Conservation (phyloP, 2,329 filamentous ascomycete species). For the Spiromastix sp. region DNA sequence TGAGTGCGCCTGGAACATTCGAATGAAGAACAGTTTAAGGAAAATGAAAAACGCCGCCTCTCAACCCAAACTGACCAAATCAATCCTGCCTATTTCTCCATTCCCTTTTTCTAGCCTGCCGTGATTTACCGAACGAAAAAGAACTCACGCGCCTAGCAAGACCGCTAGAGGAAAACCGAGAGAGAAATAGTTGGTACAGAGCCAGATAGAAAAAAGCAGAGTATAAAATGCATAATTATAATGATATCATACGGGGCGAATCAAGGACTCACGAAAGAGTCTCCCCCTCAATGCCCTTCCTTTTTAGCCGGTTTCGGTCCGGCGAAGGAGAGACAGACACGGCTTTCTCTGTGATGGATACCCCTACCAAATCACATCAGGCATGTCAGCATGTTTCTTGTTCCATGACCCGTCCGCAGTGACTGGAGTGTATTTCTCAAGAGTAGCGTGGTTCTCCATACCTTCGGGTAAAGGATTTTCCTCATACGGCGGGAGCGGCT, state of each 20-base stretch:
- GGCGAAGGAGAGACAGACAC: conserved; percentile 8
- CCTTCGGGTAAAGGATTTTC: background rate
- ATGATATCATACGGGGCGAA: background rate
- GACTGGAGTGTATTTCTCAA: background rate
- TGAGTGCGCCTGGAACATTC: no score
- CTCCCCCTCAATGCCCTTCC: conserved; percentile 19
- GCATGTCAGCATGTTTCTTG: conserved; percentile 15
- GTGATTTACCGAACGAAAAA: no score
- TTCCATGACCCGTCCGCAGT: background rate
- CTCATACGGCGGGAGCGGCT: conserved; percentile 3
- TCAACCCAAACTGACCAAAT: no score
- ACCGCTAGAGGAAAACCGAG: no score
- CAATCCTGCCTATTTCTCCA: no score
- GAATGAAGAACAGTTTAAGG: no score
- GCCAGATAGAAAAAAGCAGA: background rate
- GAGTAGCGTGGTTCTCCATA: no score
- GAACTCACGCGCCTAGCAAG: no score
- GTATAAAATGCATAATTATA: background rate
- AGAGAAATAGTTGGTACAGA: background rate
- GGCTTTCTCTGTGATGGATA: conserved; percentile 9
- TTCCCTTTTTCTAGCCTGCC: no score
- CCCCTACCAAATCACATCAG: conserved; percentile 21
- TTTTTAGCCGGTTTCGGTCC: conserved; percentile 25
- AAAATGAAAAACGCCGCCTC: no score
- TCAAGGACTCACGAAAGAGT: background rate